Percentiles rank a stretch among this genome's conserved stretches.
phyloP scores from a whole-genome alignment of 352 stramenopile species.

The Pythium folliculosum region DNA sequence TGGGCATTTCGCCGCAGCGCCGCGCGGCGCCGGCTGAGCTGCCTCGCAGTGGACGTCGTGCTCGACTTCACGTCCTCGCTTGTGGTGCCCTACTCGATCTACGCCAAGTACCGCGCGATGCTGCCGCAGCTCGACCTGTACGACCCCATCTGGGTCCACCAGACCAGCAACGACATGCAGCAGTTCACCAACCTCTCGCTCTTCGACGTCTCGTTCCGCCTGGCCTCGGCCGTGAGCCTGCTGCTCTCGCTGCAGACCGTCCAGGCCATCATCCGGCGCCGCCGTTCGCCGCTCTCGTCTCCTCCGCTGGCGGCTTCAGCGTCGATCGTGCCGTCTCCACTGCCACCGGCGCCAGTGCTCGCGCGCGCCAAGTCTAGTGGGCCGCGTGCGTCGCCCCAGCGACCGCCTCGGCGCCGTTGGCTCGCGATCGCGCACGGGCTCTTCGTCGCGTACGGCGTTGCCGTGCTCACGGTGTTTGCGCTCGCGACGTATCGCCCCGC shows the following conservation, averaged over 20 bases:
- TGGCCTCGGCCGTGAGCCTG: conserved; percentile 4
- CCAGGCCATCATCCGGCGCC: conserved; percentile 1
- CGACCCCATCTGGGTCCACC: conserved; percentile 8
- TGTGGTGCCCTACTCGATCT: conserved; percentile 12
- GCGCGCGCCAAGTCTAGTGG: background rate
- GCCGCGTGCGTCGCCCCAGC: too few relatives aligned
- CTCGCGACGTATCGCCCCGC: background rate
- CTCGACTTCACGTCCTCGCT: conserved; percentile 13
- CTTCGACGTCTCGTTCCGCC: conserved; percentile 10
- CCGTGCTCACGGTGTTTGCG: background rate
- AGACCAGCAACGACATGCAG: conserved; percentile 13
- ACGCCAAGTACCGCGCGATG: background rate
- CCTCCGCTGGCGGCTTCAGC: too few relatives aligned
- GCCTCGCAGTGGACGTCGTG: conserved; percentile 14
- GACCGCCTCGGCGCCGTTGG: background rate
- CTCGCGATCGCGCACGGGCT: background rate
- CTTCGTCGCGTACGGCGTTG: background rate
- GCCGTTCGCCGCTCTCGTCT: too few relatives aligned
- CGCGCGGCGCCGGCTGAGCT: conserved; percentile 7
- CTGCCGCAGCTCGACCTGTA: background rate
- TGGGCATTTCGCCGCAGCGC: conserved; percentile 3
- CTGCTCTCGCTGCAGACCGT: conserved; percentile 14
- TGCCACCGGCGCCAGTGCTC: too few relatives aligned
- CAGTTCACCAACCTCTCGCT: conserved; percentile 16
- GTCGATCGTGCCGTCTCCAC: too few relatives aligned